These are phyloP conservation scores for Cryptococcus sp. DNA, from an alignment of 1,284 basidiomycete species.

Conservation along the genomic window DNA sequence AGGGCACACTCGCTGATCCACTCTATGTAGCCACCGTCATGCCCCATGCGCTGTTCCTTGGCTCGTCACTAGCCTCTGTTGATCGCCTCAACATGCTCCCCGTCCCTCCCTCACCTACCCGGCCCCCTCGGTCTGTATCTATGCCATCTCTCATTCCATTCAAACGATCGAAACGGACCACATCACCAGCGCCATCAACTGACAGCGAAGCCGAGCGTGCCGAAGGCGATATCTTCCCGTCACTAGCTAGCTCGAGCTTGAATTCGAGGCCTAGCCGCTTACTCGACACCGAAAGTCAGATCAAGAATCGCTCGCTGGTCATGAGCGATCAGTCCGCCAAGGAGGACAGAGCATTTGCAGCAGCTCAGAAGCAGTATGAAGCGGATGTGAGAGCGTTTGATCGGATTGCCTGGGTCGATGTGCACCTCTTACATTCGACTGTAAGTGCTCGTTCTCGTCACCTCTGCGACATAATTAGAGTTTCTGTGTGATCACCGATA, in stretches of 20 bases:
- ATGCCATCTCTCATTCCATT: conserved; percentile 29
- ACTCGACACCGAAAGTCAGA: neutral
- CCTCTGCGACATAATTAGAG: neutral
- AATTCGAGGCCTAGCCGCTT: neutral
- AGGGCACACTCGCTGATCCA: neutral
- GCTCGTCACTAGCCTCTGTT: conserved; percentile 79
- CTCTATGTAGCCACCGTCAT: conserved; percentile 66
- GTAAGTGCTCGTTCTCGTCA: conserved; percentile 41
- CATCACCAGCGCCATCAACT: too few relatives aligned
- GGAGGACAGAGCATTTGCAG: conserved; percentile 25
- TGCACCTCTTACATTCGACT: conserved; percentile 76
- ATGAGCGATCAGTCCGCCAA: conserved; percentile 8
- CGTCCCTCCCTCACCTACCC: conserved; percentile 20
- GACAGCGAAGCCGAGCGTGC: neutral
- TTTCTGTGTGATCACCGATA: too few relatives aligned
- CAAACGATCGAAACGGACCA: neutral
- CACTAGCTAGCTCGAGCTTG: neutral
- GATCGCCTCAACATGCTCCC: conserved; percentile 61
- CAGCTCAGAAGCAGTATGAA: conserved; percentile 53
- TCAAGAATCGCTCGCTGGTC: conserved; percentile 7
- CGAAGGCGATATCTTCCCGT: neutral
- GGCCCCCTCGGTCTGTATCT: conserved; percentile 8
- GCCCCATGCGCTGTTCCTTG: conserved; percentile 91
- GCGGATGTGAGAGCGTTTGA: conserved; percentile 65
- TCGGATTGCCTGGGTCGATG: conserved; percentile 65